Percentiles rank a stretch among this genome's conserved stretches.
Evolutionary conservation across 116 monocot genomes (phyloP).

Genomic region (Trichopus zeylanicus): DNA sequence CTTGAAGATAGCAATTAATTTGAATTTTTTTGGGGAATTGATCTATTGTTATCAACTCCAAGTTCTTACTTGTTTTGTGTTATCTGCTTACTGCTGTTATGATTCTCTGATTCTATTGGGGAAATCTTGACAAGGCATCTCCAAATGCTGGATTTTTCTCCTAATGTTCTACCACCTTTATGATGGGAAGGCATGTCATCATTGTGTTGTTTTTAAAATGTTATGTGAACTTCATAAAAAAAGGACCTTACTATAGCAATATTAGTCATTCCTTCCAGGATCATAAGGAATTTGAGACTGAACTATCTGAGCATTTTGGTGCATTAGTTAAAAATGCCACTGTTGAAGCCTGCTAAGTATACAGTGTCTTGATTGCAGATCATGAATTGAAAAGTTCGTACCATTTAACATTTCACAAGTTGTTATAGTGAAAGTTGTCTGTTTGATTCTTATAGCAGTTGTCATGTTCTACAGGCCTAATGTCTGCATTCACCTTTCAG

Average conservation of each 20-base stretch:
- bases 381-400: too few species aligned
- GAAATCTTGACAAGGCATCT: conserved; percentile 86
- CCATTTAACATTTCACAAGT: too few species aligned
- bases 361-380: too few species aligned
- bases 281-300: conserved; percentile 83
- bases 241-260: background rate
- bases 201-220: background rate
- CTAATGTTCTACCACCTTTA: conserved; percentile 98
- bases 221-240: background rate
- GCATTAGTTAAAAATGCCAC: conserved; percentile 87
- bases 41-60: background rate
- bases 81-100: background rate
- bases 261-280: conserved; percentile 33
- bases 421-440: too few species aligned
- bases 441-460: too few species aligned
- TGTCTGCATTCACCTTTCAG: too few species aligned
- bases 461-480: too few species aligned
- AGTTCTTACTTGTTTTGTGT: background rate
- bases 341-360: conserved; percentile 83
- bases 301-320: conserved; percentile 81
- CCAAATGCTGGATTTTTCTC: conserved; percentile 91
- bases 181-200: conserved; percentile 75
- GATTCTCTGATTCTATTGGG: conserved; percentile 33
- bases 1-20: background rate
- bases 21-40: background rate